phyloP scores from a whole-genome alignment of 1,139 yeast genomes.

The Blastobotrys capitulatus region DNA sequence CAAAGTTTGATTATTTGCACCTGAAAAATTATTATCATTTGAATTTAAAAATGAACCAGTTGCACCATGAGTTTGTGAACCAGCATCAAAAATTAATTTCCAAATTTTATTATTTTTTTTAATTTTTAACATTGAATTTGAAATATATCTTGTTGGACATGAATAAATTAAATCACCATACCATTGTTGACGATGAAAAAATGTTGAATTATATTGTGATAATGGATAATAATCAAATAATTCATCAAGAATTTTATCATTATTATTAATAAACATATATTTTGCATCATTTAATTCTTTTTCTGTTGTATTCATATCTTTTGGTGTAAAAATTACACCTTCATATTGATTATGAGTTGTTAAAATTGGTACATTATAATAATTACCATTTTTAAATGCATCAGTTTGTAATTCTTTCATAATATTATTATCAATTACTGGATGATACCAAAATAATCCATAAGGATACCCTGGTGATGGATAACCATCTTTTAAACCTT shows the following conservation, averaged over 20 bases:
- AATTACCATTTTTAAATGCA: slow-evolving; percentile 12
- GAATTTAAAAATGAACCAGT: slow-evolving; percentile 9
- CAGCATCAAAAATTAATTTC: slow-evolving; percentile 15
- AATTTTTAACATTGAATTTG: slow-evolving; percentile 5
- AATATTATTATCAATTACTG: slow-evolving; percentile 16
- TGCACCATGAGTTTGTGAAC: slow-evolving; percentile 14
- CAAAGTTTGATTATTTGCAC: slow-evolving; percentile 9
- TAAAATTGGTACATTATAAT: slow-evolving; percentile 12
- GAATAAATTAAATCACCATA: slow-evolving; percentile 15
- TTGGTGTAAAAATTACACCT: slow-evolving; percentile 8
- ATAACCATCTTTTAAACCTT: background rate
- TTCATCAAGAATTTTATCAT: background rate
- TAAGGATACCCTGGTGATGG: slow-evolving; percentile 14
- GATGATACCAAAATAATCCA: slow-evolving; percentile 14
- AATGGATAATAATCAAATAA: slow-evolving; percentile 6
- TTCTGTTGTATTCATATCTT: slow-evolving; percentile 1
- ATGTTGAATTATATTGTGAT: slow-evolving; percentile 7
- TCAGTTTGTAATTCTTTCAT: slow-evolving; percentile 7
- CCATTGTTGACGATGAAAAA: slow-evolving; percentile 13
- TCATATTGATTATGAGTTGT: slow-evolving; percentile 12
- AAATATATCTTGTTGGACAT: slow-evolving; percentile 15
- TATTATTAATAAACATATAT: slow-evolving; percentile 3
- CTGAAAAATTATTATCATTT: slow-evolving; percentile 2
- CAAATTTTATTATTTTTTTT: background rate
- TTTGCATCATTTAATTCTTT: slow-evolving; percentile 8